Evolutionary conservation across 345 rosid species (phyloP), one percentile per base, ranked within the genome.

Genomic region (Euphorbia lathyris): DNA sequence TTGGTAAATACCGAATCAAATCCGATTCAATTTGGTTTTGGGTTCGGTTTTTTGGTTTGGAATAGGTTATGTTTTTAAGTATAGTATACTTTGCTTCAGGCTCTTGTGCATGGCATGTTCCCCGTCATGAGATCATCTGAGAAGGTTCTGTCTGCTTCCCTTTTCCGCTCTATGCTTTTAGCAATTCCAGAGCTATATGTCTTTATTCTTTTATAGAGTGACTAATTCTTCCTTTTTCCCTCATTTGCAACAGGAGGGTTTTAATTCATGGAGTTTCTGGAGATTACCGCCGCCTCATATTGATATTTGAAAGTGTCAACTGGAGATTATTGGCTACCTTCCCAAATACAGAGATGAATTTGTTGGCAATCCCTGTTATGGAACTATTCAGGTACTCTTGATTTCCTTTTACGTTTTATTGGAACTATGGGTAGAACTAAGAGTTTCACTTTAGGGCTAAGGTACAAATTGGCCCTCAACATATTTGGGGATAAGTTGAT

Each of bases 251-350:
- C 88, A 94, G 98, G 98, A 94, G 84, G 97, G 84, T 72, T 94
- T 65, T 67, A 94, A 94, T 82, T 72, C 92, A 17, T 94, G 97
- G 97, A 94, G 91, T 81, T 94, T 42, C 81, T 94, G 98, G 98
- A 94, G 74, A 78, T 72, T 94, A 48, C 95, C 98, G 5, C 84
- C 92, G 73, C 90, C 85, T 32, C 55, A 42, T 30, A 65, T 84
- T 34, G 79, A 85, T 68, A 55, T 71, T 61, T 87, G 84, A 87
- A 66, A 71, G 57, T 29, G 16, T 26, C 74, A 36, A 26, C 62
- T 52, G 32, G 62, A 68, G 6, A 53, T n/a, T 20, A 43, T 67
- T 42, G 65, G 55, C 43, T 12, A 26, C n/a, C 20, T 53, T 52
- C 1, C 36, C 9, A 32, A 51, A 5, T 23, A 14, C 32, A 11